Evolutionary conservation across 371 early-diverging fungal species (phyloP).

Genomic region (Mucor racemosus): DNA sequence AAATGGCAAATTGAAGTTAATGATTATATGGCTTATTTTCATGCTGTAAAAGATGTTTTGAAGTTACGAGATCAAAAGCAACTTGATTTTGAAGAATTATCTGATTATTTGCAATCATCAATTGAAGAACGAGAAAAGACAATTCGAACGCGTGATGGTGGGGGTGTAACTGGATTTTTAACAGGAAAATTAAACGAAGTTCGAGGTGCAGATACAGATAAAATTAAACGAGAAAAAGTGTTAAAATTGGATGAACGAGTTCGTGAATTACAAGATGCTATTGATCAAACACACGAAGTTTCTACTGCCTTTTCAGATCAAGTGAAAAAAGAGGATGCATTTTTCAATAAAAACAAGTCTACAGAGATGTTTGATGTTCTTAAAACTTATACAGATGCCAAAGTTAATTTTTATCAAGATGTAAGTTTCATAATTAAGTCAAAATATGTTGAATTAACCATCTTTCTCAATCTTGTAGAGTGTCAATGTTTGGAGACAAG

Average conservation of each 20-base stretch:
- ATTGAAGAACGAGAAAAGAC: conserved; percentile 66
- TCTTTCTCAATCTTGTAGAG: conserved; percentile 33
- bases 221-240: conserved; percentile 78
- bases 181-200: conserved; percentile 90
- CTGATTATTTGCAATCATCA: conserved; percentile 73
- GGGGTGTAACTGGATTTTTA: conserved; percentile 69
- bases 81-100: conserved; percentile 89
- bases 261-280: conserved; percentile 84
- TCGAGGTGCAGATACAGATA: conserved; percentile 86
- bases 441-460: too few species aligned
- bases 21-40: conserved; percentile 89
- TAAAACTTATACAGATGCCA: conserved; percentile 70
- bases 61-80: conserved; percentile 93
- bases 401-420: conserved; percentile 81
- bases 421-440: conserved; percentile 36
- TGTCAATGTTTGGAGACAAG: conserved; percentile 68
- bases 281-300: conserved; percentile 72
- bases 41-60: conserved; percentile 81
- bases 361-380: conserved; percentile 83
- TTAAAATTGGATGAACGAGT: conserved; percentile 75
- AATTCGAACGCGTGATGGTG: conserved; percentile 56
- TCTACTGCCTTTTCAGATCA: conserved; percentile 79
- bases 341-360: conserved; percentile 77
- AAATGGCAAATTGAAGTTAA: conserved; percentile 80
- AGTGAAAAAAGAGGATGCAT: conserved; percentile 80